phyloP scores from a whole-genome alignment of 108 stramenopile species.

The Discostella pseudostelligera region DNA sequence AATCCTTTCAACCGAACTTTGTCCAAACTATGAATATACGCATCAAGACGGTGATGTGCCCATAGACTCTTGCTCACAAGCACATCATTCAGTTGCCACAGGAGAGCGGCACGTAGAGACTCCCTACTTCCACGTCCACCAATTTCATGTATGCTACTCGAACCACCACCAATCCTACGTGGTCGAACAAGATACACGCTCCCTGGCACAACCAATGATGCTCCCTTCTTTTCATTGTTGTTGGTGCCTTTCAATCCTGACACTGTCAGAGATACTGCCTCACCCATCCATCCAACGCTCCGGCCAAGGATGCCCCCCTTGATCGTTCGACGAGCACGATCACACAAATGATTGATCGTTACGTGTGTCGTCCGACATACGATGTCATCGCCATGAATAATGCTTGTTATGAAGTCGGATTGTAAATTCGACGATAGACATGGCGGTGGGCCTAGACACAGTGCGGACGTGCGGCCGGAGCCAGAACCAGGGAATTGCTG shows the following conservation, averaged over 20 bases:
- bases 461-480: slow-evolving; percentile 61
- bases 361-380: slow-evolving; percentile 62
- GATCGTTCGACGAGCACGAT: slow-evolving; percentile 47
- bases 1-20: slow-evolving; percentile 67
- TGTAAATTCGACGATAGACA: slow-evolving; percentile 71
- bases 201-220: slow-evolving; percentile 64
- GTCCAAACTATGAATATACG: slow-evolving; percentile 82
- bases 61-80: slow-evolving; percentile 79
- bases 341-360: slow-evolving; percentile 54
- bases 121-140: slow-evolving; percentile 74
- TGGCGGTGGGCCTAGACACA: slow-evolving; percentile 74
- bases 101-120: slow-evolving; percentile 67
- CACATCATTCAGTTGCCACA: slow-evolving; percentile 88
- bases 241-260: slow-evolving; percentile 62
- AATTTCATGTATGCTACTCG: slow-evolving; percentile 84
- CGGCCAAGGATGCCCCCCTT: slow-evolving; percentile 50
- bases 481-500: slow-evolving; percentile 48
- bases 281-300: slow-evolving; percentile 69
- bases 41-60: slow-evolving; percentile 70
- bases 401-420: slow-evolving; percentile 63
- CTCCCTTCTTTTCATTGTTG: slow-evolving; percentile 68
- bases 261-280: slow-evolving; percentile 71
- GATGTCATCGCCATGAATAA: slow-evolving; percentile 84
- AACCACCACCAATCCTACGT: slow-evolving; percentile 60
- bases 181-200: slow-evolving; percentile 75